Percentiles rank a stretch among this genome's conserved stretches.
These are phyloP conservation scores for Apiospora saccharicola DNA, from an alignment of 2,329 filamentous ascomycete genomes.

Conservation along the genomic window DNA sequence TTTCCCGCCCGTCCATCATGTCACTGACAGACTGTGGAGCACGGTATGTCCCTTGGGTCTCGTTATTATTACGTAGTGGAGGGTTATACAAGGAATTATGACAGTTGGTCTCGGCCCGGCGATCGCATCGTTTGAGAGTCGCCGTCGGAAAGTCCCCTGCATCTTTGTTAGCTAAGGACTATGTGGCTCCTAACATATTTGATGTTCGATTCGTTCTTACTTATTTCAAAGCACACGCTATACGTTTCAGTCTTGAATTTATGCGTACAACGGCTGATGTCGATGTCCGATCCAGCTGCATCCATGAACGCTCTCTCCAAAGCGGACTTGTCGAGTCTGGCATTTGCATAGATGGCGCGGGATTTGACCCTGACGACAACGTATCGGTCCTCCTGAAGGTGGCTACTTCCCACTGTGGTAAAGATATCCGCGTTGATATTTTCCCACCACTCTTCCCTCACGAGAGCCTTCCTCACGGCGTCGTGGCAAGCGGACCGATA, in stretches of 20 bases:
- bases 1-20: not conserved
- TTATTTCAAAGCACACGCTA: not conserved
- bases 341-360: not conserved
- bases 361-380: not conserved
- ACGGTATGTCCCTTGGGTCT: no score
- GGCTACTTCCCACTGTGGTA: not conserved
- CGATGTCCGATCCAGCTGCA: not conserved
- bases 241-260: not conserved
- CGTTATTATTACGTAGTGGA: fast-evolving
- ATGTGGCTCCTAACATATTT: not conserved
- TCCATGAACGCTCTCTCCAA: not conserved
- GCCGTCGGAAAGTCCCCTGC: not conserved
- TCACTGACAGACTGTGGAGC: not conserved
- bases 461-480: not conserved
- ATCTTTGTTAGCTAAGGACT: not conserved
- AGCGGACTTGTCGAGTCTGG: not conserved
- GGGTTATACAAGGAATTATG: not conserved
- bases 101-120: not conserved
- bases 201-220: not conserved
- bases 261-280: not conserved
- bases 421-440: not conserved
- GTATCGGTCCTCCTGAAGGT: not conserved
- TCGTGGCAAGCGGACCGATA: not conserved
- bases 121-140: not conserved
- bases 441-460: not conserved